These are phyloP conservation scores for Pyricularia grisea DNA, from an alignment of 2,329 filamentous ascomycete species.

Conservation along the genomic window DNA sequence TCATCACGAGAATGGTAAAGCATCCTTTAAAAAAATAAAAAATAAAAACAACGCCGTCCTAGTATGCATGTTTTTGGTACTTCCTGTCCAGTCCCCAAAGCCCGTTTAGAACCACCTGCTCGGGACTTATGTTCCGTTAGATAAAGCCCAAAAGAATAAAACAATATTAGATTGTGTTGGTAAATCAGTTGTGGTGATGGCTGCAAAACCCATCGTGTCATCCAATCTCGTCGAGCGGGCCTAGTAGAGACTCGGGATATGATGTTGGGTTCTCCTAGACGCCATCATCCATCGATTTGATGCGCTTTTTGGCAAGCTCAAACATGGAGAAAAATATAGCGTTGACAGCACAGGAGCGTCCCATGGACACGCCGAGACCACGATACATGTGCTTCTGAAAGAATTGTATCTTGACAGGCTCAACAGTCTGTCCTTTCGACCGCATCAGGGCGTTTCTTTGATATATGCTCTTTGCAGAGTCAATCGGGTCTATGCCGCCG, in stretches of 20 bases:
- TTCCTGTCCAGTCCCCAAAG: neutral
- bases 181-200: neutral
- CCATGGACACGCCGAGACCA: slow-evolving; percentile 74
- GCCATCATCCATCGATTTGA: slow-evolving; percentile 42
- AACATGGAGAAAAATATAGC: slow-evolving; percentile 87
- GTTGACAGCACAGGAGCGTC: slow-evolving; percentile 72
- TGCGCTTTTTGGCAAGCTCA: slow-evolving; percentile 68
- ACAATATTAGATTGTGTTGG: neutral
- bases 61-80: neutral
- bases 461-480: slow-evolving; percentile 78
- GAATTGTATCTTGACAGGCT: slow-evolving; percentile 66
- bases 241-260: neutral
- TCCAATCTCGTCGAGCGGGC: neutral
- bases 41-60: neutral
- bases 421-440: slow-evolving; percentile 53
- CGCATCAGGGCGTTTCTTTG: slow-evolving; percentile 71
- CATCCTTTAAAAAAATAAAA: neutral
- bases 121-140: neutral
- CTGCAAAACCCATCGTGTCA: neutral
- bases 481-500: slow-evolving; percentile 51
- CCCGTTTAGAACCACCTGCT: neutral
- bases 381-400: slow-evolving; percentile 73
- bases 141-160: neutral
- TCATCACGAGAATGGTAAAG: neutral
- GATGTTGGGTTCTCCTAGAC: neutral